Evolutionary conservation across 2,329 filamentous ascomycete species (phyloP).

Genomic region (Botrytis cinerea): DNA sequence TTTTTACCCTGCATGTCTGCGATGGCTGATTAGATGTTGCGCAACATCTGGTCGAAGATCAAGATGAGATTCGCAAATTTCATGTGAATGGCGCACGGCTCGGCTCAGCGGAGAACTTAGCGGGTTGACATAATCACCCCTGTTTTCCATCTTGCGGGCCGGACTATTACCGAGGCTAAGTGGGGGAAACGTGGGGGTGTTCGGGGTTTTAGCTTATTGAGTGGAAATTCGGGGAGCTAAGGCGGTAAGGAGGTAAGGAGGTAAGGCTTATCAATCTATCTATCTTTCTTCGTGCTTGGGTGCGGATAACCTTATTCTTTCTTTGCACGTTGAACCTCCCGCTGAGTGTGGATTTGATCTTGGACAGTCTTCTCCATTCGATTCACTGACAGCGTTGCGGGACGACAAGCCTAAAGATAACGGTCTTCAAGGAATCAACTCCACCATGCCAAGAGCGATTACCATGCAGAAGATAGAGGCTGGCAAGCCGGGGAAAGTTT

Average conservation of each 20-base stretch:
- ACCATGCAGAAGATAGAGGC: conserved; percentile 62
- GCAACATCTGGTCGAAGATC: not conserved
- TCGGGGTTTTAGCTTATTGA: not conserved
- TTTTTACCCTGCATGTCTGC: not conserved
- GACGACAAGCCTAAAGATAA: not conserved
- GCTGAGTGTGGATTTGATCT: not conserved
- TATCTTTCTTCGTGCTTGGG: not conserved
- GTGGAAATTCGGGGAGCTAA: not conserved
- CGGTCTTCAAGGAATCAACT: not conserved
- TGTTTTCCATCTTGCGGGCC: not conserved
- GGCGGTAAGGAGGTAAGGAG: not conserved
- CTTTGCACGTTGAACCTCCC: not conserved
- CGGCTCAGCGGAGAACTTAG: not conserved
- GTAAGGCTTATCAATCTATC: not conserved
- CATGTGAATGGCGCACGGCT: not conserved
- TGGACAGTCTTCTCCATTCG: not conserved
- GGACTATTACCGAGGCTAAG: conserved; percentile 8
- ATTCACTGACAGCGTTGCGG: not conserved
- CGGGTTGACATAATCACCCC: not conserved
- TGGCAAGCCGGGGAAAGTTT: conserved; percentile 85
- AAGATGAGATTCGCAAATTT: not conserved
- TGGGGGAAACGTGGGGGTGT: conserved; percentile 2
- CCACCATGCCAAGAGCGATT: conserved; percentile 38
- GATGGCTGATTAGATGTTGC: not conserved
- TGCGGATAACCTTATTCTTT: not conserved